These are phyloP conservation scores for Cardamine occulta DNA, from an alignment of 345 rosid species.

Conservation along the genomic window DNA sequence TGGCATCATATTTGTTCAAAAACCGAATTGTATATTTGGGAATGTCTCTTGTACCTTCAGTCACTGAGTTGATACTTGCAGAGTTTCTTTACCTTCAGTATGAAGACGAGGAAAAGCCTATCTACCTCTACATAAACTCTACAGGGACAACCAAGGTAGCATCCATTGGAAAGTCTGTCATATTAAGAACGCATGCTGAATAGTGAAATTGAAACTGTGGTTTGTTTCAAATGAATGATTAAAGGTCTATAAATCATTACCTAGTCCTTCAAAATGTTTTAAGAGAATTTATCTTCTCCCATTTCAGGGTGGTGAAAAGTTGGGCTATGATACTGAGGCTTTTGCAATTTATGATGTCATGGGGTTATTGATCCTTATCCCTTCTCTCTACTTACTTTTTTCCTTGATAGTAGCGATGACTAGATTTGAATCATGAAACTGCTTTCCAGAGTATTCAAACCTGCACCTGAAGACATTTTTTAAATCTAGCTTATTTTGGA, in stretches of 20 bases:
- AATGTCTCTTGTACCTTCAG: conserved; percentile 92
- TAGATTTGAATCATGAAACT: conserved; percentile 6
- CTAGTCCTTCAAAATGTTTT: conserved; percentile 1
- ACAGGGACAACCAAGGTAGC: conserved; percentile 90
- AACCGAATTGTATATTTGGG: conserved; percentile 92
- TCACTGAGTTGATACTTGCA: conserved; percentile 76
- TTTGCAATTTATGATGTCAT: conserved; percentile 89
- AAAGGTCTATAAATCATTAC: not conserved
- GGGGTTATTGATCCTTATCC: conserved; percentile 54
- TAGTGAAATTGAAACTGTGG: conserved; percentile 3
- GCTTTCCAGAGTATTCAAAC: conserved; percentile 6
- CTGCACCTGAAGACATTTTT: conserved; percentile 9
- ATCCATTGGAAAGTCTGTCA: conserved; percentile 9
- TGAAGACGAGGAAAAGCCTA: conserved; percentile 80
- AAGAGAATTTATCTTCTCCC: conserved; percentile 19
- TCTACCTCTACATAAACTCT: conserved; percentile 90
- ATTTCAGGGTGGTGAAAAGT: conserved; percentile 56
- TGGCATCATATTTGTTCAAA: conserved; percentile 81
- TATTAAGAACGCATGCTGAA: conserved; percentile 10
- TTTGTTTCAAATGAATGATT: conserved; percentile 4
- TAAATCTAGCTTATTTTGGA: conserved; percentile 9
- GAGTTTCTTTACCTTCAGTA: conserved; percentile 95
- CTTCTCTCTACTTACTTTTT: conserved; percentile 15
- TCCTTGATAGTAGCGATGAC: not conserved
- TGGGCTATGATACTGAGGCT: conserved; percentile 93